Evolutionary conservation across 164 flowering plant genomes (phyloP).

Genomic region (Chimonanthus praecox): DNA sequence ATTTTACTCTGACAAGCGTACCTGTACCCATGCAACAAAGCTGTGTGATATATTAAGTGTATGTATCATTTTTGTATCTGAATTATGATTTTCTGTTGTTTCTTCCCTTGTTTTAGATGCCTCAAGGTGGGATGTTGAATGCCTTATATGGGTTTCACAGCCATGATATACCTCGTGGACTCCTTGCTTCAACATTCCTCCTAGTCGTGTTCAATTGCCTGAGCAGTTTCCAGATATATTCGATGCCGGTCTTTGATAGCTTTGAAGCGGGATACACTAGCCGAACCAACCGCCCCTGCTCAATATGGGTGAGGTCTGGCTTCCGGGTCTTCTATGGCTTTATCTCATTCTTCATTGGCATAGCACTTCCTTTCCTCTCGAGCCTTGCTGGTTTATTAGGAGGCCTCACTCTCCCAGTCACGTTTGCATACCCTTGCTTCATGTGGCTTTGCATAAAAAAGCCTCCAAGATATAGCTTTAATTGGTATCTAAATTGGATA

Average conservation of each 20-base stretch:
- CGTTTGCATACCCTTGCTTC: constrained; percentile 99
- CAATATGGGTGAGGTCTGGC: constrained; percentile 91
- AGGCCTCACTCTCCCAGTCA: constrained; percentile 95
- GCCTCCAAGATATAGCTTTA: constrained; percentile 75
- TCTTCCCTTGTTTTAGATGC: constrained; percentile 53
- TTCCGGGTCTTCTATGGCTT: constrained; percentile 90
- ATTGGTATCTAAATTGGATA: constrained; percentile 90
- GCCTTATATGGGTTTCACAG: constrained; percentile 82
- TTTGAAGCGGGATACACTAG: constrained; percentile 95
- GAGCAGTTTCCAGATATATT: constrained; percentile 96
- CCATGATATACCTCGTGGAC: constrained; percentile 81
- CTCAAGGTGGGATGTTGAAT: constrained; percentile 77
- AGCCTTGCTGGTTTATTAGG: constrained; percentile 93
- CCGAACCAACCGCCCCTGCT: constrained; percentile 97
- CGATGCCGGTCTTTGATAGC: constrained; percentile 98
- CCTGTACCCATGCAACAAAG: no score
- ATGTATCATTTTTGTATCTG: not conserved
- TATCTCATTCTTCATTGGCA: constrained; percentile 78
- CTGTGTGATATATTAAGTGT: no score
- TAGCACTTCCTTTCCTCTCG: constrained; percentile 94
- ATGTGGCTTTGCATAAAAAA: constrained; percentile 95
- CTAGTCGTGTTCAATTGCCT: constrained; percentile 94
- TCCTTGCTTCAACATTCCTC: constrained; percentile 84
- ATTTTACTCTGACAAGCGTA: no score
- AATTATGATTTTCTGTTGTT: not conserved